Percentiles rank a stretch among this genome's conserved stretches.
These are phyloP conservation scores for Acacia confusa DNA, from an alignment of 306 rosid genomes.

Conservation along the genomic window DNA sequence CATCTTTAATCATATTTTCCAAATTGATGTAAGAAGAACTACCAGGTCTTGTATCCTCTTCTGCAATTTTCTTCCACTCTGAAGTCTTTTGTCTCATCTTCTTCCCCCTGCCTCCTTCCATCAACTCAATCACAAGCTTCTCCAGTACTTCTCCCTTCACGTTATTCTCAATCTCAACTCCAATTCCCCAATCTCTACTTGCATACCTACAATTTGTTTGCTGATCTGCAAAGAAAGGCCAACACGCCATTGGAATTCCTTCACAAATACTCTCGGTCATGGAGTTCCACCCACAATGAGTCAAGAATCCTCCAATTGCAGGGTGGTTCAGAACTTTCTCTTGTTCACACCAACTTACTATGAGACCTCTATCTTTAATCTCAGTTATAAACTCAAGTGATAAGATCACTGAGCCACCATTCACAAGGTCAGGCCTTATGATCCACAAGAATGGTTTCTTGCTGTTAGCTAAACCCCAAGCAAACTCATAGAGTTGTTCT, in stretches of 20 bases:
- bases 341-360: neutral
- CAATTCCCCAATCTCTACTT: neutral
- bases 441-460: neutral
- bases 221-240: neutral
- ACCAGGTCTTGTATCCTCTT: neutral
- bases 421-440: neutral
- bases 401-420: neutral
- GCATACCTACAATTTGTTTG: neutral
- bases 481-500: neutral
- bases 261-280: neutral
- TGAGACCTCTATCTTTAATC: neutral
- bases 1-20: neutral
- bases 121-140: neutral
- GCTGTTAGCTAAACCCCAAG: neutral
- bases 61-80: neutral
- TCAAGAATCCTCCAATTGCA: neutral
- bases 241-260: neutral
- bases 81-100: neutral
- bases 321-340: neutral
- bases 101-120: neutral
- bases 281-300: neutral
- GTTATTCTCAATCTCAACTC: neutral
- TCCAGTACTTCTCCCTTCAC: neutral
- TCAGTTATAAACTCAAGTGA: neutral
- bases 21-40: neutral